Conservation (phyloP, 805 yeast species). For the Kregervanrija pseudodelftensis region DNA sequence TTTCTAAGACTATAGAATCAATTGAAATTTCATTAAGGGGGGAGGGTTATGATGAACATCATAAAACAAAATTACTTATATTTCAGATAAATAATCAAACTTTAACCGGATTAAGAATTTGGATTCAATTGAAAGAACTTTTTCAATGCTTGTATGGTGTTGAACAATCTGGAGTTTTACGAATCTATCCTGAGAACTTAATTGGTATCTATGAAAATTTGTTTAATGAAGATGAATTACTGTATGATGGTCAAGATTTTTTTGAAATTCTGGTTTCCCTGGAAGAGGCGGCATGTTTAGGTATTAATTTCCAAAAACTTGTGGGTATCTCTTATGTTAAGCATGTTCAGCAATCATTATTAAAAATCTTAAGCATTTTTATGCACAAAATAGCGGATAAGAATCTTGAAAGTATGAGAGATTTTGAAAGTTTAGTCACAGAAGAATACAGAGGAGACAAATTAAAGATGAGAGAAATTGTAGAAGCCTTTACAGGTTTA, state of each 20-base stretch:
- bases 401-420: constrained; percentile 5
- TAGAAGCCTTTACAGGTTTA: constrained; percentile 19
- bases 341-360: constrained; percentile 43
- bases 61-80: constrained; percentile 32
- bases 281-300: constrained; percentile 40
- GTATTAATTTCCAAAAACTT: constrained; percentile 39
- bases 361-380: constrained; percentile 15
- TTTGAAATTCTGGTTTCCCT: constrained; percentile 46
- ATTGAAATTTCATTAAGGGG: constrained; percentile 64
- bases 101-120: constrained; percentile 48
- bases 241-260: constrained; percentile 37
- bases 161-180: constrained; percentile 14
- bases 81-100: constrained; percentile 57
- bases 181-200: constrained; percentile 23
- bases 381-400: constrained; percentile 2
- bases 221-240: constrained; percentile 28
- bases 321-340: constrained; percentile 43
- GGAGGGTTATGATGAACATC: constrained; percentile 20
- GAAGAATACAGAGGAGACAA: constrained; percentile 4
- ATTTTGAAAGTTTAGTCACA: constrained; percentile 1
- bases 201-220: constrained; percentile 51
- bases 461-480: constrained; percentile 11
- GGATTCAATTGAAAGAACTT: constrained; percentile 30
- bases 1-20: constrained; percentile 55
- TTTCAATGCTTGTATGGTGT: constrained; percentile 14